Evolutionary conservation across 148 eudicot species (phyloP), one percentile per base, ranked within the genome.

Genomic region (Linanthus parryae): DNA sequence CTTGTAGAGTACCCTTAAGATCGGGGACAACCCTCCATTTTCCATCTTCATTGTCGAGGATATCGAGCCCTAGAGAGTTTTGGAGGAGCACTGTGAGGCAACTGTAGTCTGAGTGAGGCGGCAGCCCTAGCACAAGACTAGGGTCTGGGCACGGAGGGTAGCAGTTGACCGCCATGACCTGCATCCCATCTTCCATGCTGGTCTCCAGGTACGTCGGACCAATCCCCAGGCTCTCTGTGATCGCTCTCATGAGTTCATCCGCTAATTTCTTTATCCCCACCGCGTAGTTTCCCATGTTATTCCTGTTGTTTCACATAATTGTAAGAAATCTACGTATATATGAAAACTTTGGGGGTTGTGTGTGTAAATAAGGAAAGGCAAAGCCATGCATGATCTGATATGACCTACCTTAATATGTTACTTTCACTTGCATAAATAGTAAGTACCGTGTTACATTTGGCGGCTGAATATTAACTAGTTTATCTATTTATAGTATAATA

Each of bases 121-220:
- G 83, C 4, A 83, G 42, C 8, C 91, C 85, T 13, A 83, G 73
- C 0, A 74, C 62, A 0, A 72, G 70, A 11, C 15, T 29, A 0
- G 83, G 85, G 25, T 79, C 45, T 0, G 85, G 91, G 46, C 85
- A 69, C 7, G 76, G 74, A 14, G 83, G 85, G 51, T 76, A 83
- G 41, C 78, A 69, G 57, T 77, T 83, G 29, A 66, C 63, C 38
- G 66, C 68, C 65, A 83, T 59, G 2, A 74, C 83, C 42, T 80
- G 91, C 73, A 74, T 69, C 14, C 86, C 86, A 5, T 58, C 38
- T 19, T 62, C 61, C 42, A 83, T 44, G 39, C 73, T 57, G 14
- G 38, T 20, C 18, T 22, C 27, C 4, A 67, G 17, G 59, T 69
- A 67, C 5, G 40, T 42, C 0, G 73, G 59, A 10, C 75, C 65